Conservation (phyloP, 768 basidiomycete genomes). For the Cubamyces lactineus region DNA sequence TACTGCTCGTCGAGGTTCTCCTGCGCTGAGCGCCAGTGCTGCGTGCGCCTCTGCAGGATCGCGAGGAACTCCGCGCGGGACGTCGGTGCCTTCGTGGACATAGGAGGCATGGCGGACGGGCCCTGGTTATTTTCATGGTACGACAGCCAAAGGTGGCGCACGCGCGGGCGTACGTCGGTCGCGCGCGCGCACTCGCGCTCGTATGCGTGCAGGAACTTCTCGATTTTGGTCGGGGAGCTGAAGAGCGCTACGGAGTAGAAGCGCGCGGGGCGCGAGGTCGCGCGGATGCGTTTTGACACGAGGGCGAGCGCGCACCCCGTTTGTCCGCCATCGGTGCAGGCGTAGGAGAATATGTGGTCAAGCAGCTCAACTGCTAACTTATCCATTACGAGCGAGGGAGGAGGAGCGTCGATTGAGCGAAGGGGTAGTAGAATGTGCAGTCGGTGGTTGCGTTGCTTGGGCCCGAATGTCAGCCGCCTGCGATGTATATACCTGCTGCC, state of each 20-base stretch:
- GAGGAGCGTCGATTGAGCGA: neutral
- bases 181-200: constrained; percentile 4
- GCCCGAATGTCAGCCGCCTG: too few relatives aligned
- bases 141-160: constrained; percentile 24
- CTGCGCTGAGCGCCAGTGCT: constrained; percentile 15
- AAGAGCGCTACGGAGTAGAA: constrained; percentile 18
- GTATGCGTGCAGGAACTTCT: constrained; percentile 9
- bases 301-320: constrained; percentile 35
- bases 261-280: constrained; percentile 28
- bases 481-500: too few relatives aligned
- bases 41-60: constrained; percentile 8
- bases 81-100: neutral
- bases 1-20: constrained; percentile 21
- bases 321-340: constrained; percentile 37
- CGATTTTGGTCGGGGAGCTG: constrained; percentile 6
- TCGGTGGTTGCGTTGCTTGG: too few relatives aligned
- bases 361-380: constrained; percentile 34
- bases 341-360: constrained; percentile 32
- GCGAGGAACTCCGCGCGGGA: constrained; percentile 21
- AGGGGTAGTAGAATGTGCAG: too few relatives aligned
- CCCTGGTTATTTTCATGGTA: constrained; percentile 9
- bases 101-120: neutral
- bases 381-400: too few relatives aligned
- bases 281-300: constrained; percentile 35
- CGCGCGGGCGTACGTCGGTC: constrained; percentile 11